Conservation (phyloP, 352 stramenopile species). For the Pythium oligandrum region DNA sequence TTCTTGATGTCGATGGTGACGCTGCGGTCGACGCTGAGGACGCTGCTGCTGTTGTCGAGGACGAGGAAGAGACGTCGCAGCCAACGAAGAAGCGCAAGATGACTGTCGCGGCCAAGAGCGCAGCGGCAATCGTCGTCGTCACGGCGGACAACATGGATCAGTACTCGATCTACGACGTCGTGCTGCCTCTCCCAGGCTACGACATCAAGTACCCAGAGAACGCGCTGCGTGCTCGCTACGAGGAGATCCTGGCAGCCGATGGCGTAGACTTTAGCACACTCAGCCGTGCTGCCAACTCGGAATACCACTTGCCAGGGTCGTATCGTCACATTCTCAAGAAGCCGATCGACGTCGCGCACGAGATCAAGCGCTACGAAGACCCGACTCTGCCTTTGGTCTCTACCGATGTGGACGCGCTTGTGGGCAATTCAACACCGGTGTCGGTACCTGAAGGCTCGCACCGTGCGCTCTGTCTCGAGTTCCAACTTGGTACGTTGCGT, state of each 20-base stretch:
- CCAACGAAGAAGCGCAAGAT: constrained; percentile 32
- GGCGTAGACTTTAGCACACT: constrained; percentile 67
- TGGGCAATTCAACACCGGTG: constrained; percentile 21
- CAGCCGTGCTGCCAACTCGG: constrained; percentile 66
- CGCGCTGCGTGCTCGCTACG: constrained; percentile 57
- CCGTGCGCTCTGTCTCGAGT: constrained; percentile 75
- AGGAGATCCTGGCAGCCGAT: constrained; percentile 54
- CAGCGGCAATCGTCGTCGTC: constrained; percentile 43
- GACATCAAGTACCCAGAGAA: constrained; percentile 89
- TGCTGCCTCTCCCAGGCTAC: constrained; percentile 94
- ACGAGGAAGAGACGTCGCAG: constrained; percentile 11
- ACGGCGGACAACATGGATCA: constrained; percentile 87
- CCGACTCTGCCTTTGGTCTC: constrained; percentile 87
- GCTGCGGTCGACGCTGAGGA: constrained; percentile 8
- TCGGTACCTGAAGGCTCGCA: constrained; percentile 64
- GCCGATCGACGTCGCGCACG: constrained; percentile 84
- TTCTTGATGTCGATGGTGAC: constrained; percentile 7
- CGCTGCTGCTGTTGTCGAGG: constrained; percentile 23
- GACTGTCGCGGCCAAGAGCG: neutral
- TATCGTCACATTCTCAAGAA: constrained; percentile 92
- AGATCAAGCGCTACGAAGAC: constrained; percentile 93
- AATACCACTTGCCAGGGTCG: constrained; percentile 91
- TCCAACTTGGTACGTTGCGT: constrained; percentile 54
- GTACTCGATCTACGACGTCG: constrained; percentile 93
- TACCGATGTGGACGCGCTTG: constrained; percentile 90